Conservation (phyloP, 1,284 basidiomycete species). For the Apiotrichum sp. region DNA sequence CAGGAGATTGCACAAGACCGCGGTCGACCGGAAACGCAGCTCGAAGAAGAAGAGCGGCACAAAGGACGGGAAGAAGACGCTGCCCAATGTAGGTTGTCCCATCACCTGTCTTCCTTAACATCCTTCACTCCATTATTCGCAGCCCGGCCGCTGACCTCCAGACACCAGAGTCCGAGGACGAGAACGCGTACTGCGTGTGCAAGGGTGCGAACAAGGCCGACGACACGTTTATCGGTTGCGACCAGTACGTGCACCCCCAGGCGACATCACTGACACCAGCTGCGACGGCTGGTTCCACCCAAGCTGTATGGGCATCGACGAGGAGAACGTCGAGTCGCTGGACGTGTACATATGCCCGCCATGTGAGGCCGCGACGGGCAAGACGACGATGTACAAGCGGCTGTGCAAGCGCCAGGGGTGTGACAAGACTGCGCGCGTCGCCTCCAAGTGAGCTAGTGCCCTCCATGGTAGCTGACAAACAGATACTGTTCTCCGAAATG, state of each 20-base stretch:
- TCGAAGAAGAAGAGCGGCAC: background rate
- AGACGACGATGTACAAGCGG: constrained; percentile 32
- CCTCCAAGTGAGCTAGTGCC: constrained; percentile 33
- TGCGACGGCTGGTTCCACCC: constrained; percentile 46
- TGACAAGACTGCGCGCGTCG: constrained; percentile 20
- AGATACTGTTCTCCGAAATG: constrained; percentile 41
- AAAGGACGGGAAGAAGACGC: background rate
- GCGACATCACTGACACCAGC: constrained; percentile 11
- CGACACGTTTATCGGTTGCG: constrained; percentile 42
- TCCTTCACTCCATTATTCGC: no score
- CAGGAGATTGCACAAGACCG: background rate
- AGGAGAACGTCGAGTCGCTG: constrained; percentile 32
- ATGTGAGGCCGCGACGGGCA: constrained; percentile 35
- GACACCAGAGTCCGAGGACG: background rate
- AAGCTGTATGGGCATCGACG: constrained; percentile 31
- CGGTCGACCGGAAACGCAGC: background rate
- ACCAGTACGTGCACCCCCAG: constrained; percentile 22
- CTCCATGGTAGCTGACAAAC: background rate
- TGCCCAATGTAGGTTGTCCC: no score
- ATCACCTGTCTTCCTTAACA: no score
- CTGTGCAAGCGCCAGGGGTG: constrained; percentile 38
- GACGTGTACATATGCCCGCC: constrained; percentile 40
- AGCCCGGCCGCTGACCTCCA: background rate
- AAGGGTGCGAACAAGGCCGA: constrained; percentile 34
- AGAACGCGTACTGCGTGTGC: constrained; percentile 38